Evolutionary conservation across 2,329 filamentous ascomycete species (phyloP).

Genomic region (Myriangium duriaei): DNA sequence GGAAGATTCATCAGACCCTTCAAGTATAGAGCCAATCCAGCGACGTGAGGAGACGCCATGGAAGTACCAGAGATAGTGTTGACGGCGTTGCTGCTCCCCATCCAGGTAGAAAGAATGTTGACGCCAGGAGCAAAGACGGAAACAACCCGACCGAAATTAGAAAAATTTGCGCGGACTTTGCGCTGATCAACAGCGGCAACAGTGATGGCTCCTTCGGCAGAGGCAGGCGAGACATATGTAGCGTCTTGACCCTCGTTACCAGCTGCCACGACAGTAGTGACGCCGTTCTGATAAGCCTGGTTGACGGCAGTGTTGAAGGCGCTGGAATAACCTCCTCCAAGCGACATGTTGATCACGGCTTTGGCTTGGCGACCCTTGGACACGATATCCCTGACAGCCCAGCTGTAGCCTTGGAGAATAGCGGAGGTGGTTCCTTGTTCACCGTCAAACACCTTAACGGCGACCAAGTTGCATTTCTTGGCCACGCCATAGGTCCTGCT

Average conservation of each 20-base stretch:
- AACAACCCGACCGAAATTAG: conserved; percentile 27
- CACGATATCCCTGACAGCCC: conserved; percentile 25
- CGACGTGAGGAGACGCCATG: conserved; percentile 55
- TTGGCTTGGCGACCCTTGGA: conserved; percentile 19
- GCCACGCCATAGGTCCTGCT: conserved; percentile 50
- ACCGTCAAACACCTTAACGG: conserved; percentile 44
- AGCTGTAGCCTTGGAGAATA: conserved; percentile 48
- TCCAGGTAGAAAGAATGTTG: conserved; percentile 34
- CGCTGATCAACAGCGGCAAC: conserved; percentile 23
- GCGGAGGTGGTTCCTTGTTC: conserved; percentile 35
- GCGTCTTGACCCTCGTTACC: conserved; percentile 34
- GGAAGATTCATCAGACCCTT: conserved; percentile 10
- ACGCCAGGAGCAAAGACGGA: conserved; percentile 28
- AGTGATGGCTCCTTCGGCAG: conserved; percentile 23
- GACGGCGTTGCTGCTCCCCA: conserved; percentile 31
- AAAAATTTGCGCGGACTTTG: conserved; percentile 24
- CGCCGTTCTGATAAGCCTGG: conserved; percentile 32
- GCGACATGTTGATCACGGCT: conserved; percentile 44
- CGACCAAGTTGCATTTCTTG: conserved; percentile 43
- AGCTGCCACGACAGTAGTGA: conserved; percentile 44
- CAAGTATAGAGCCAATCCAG: conserved; percentile 53
- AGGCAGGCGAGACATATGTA: conserved; percentile 20
- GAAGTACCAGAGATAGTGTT: conserved; percentile 44
- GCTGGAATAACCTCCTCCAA: conserved; percentile 35
- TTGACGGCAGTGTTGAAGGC: conserved; percentile 41